Evolutionary conservation across 805 yeast species (phyloP), one percentile per base, ranked within the genome.

Genomic region (Saccharomycopsis sp.): DNA sequence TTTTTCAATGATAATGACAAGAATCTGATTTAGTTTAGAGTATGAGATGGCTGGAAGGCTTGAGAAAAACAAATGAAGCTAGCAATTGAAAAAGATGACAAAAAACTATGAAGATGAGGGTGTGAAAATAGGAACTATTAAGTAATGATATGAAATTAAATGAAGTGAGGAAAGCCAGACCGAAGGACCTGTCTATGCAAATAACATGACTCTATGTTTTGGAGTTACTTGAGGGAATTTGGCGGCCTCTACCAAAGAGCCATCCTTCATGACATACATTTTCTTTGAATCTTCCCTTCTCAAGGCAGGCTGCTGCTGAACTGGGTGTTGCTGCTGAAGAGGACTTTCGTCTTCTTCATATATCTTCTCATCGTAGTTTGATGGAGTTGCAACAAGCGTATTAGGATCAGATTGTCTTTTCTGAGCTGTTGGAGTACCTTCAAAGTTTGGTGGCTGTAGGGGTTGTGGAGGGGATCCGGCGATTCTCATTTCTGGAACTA

Each of bases 401-500:
- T 18, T 16, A 14, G 56, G 57, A 29, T 54, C 57, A 12, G 57
- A 54, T 15, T 47, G 24, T 16, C 57, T 23, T 50, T 54, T 54
- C 21, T 44, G 48, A 16, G 48, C 48, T 8, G 12, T 18, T 44
- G 21, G 18, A 7, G 48, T 44, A 16, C 20, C 20, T 44, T 12
- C 18, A 44, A 18, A 18, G 18, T n/a, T 7, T 5, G 21, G 48
- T 44, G 4, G 48, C 12, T 16, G 18, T 18, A 12, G 48, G 4
- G 48, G 48, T 12, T 44, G 48, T 12, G 8, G 48, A 16, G 21
- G 18, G 12, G 16, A 12, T 44, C 21, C 48, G 16, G 48, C 7
- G 48, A 44, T 12, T 44, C 21, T 44, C 48, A 44, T 20, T 4
- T 29, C 24, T 34, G n/a, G 21, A 41, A 20, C 12, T 18, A 57